These are phyloP conservation scores for Beta lomatogona DNA, from an alignment of 179 eudicot genomes.

Conservation along the genomic window DNA sequence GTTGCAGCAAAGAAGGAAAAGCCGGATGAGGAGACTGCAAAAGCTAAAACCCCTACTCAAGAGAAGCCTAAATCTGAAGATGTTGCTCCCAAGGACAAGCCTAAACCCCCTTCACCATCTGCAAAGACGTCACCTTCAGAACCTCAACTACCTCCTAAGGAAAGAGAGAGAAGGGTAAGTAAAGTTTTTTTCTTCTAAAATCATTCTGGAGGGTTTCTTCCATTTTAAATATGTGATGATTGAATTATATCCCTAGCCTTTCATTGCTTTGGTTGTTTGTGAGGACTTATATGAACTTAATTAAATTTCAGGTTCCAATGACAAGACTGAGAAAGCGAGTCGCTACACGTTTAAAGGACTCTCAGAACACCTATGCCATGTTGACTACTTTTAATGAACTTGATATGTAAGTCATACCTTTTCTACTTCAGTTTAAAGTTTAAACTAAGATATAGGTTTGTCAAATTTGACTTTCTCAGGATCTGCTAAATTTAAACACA, in stretches of 20 bases:
- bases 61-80: constrained; percentile 34
- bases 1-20: constrained; percentile 55
- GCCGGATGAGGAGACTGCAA: constrained; percentile 42
- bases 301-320: constrained; percentile 75
- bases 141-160: constrained; percentile 95
- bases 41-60: constrained; percentile 32
- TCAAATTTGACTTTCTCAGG: background rate
- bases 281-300: background rate
- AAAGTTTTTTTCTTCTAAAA: background rate
- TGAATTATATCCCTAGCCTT: constrained; percentile 5
- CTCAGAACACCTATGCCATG: constrained; percentile 96
- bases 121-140: constrained; percentile 70
- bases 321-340: constrained; percentile 96
- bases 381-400: constrained; percentile 97
- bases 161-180: constrained; percentile 93
- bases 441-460: background rate
- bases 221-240: constrained; percentile 2
- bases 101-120: constrained; percentile 53
- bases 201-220: background rate
- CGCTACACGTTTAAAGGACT: constrained; percentile 91
- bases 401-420: constrained; percentile 65
- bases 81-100: constrained; percentile 48
- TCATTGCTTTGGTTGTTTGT: background rate
- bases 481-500: background rate
- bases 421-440: background rate